These are phyloP conservation scores for Lachnum nothofagi DNA, from an alignment of 2,329 filamentous ascomycete genomes.

Conservation along the genomic window DNA sequence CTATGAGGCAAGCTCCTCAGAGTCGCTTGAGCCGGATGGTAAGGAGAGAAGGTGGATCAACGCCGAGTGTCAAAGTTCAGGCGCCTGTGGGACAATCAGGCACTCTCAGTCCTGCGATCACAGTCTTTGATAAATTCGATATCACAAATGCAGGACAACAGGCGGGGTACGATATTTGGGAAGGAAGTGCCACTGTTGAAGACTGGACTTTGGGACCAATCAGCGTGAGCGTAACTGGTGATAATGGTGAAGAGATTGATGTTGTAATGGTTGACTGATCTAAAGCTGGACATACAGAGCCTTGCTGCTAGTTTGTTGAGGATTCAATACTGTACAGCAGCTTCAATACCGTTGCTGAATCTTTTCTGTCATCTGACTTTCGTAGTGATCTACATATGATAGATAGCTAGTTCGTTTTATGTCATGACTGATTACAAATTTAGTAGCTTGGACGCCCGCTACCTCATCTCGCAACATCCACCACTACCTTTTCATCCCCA, in stretches of 20 bases:
- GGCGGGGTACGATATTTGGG: constrained; percentile 15
- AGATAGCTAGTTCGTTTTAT: too few species aligned
- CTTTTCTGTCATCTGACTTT: too few species aligned
- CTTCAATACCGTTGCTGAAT: too few species aligned
- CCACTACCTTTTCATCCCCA: too few species aligned
- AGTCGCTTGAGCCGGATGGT: not conserved
- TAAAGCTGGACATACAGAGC: too few species aligned
- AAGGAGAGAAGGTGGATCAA: not conserved
- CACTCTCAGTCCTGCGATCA: constrained; percentile 14
- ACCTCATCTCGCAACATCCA: too few species aligned
- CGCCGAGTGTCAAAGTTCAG: constrained; percentile 9
- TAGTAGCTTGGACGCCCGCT: too few species aligned
- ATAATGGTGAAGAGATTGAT: constrained; percentile 2
- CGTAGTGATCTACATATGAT: too few species aligned
- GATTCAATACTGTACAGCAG: too few species aligned
- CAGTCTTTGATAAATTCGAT: constrained; percentile 7
- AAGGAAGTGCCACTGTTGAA: constrained; percentile 5
- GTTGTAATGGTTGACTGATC: constrained; percentile 2
- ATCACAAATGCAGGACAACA: constrained; percentile 2
- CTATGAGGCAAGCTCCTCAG: not conserved
- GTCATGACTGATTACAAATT: too few species aligned
- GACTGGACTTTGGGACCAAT: constrained; percentile 2
- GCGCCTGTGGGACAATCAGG: constrained; percentile 16
- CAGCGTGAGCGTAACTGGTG: not conserved
- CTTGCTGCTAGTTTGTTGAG: too few species aligned